phyloP scores from a whole-genome alignment of 1,284 basidiomycete genomes.

The Ustilago vetiveriae region DNA sequence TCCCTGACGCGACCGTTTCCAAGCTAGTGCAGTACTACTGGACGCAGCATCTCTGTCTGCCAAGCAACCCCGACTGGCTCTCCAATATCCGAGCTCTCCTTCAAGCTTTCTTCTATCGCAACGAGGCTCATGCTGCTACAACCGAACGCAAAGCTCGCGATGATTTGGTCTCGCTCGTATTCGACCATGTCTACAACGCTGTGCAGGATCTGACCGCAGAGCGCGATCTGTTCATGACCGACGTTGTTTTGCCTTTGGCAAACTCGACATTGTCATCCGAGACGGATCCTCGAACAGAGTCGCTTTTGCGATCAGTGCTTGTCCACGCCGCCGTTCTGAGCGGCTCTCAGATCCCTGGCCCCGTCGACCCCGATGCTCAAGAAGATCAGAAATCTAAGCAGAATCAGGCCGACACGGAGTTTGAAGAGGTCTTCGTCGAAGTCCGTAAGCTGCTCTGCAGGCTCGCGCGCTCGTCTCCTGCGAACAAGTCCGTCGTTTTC shows the following conservation, averaged over 20 bases:
- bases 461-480: slow-evolving; percentile 23
- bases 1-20: slow-evolving; percentile 55
- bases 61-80: slow-evolving; percentile 61
- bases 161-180: slow-evolving; percentile 54
- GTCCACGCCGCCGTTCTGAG: slow-evolving; percentile 60
- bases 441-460: slow-evolving; percentile 45
- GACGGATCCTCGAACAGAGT: slow-evolving; percentile 43
- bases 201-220: slow-evolving; percentile 60
- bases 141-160: slow-evolving; percentile 33
- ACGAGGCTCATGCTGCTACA: slow-evolving; percentile 19
- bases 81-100: slow-evolving; percentile 55
- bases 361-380: slow-evolving; percentile 39
- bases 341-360: slow-evolving; percentile 41
- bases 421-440: slow-evolving; percentile 51
- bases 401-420: slow-evolving; percentile 13
- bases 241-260: slow-evolving; percentile 58
- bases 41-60: slow-evolving; percentile 59
- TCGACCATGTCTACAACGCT: slow-evolving; percentile 60
- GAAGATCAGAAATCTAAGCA: slow-evolving; percentile 9
- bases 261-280: slow-evolving; percentile 52
- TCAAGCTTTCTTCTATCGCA: slow-evolving; percentile 59
- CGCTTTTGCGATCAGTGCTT: slow-evolving; percentile 49
- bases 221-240: slow-evolving; percentile 53
- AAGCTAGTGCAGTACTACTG: slow-evolving; percentile 59
- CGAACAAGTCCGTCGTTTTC: slow-evolving; percentile 20